These are phyloP conservation scores for Pseudonitzschia multiseries DNA, from an alignment of 108 stramenopile genomes.

Conservation along the genomic window DNA sequence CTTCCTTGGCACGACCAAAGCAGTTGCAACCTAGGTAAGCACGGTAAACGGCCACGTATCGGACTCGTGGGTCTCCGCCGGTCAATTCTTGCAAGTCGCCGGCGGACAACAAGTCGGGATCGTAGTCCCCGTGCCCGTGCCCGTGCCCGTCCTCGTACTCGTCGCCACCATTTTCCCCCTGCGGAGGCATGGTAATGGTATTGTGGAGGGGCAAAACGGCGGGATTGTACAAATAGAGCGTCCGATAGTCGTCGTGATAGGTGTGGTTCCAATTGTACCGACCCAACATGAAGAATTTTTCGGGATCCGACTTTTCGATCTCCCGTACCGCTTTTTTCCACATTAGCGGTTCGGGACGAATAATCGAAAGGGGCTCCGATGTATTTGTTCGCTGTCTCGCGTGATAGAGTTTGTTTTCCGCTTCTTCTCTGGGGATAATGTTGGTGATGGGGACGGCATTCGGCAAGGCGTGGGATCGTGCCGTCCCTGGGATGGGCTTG, in stretches of 20 bases:
- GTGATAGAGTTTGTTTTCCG: slow-evolving; percentile 5
- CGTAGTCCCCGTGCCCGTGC: not conserved
- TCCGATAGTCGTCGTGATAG: not conserved
- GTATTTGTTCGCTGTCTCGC: not conserved
- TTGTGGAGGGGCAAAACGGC: slow-evolving; percentile 1
- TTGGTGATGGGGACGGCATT: not conserved
- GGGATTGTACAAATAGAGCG: slow-evolving; percentile 11
- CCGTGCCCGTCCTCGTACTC: too few relatives aligned
- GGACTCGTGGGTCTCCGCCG: not conserved
- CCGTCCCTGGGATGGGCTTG: slow-evolving; percentile 3
- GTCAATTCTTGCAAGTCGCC: not conserved
- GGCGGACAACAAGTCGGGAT: not conserved
- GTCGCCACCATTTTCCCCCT: too few relatives aligned
- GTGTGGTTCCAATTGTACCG: not conserved
- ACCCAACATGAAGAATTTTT: not conserved
- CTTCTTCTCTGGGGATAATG: not conserved
- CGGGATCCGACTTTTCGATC: too few relatives aligned
- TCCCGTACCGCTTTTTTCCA: too few relatives aligned
- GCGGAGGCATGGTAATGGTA: too few relatives aligned
- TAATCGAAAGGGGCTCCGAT: not conserved
- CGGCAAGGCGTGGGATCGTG: slow-evolving; percentile 7
- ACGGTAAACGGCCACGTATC: slow-evolving; percentile 10
- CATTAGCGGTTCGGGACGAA: not conserved
- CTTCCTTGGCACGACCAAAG: not conserved
- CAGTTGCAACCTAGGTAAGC: slow-evolving; percentile 18